phyloP scores from a whole-genome alignment of 371 early-diverging fungal species.

The Mortierella sp. region DNA sequence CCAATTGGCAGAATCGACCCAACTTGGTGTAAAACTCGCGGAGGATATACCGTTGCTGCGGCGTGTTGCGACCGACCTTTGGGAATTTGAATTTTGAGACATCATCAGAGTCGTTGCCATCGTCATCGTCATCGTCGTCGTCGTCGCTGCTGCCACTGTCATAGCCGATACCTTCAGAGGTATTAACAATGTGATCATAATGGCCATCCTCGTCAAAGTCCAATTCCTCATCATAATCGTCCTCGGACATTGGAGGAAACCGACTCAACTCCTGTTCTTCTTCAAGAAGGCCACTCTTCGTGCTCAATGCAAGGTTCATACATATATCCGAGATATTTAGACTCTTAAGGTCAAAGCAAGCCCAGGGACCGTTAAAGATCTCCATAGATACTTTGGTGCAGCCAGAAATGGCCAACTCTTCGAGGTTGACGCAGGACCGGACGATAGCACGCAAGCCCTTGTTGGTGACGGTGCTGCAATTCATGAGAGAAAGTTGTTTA shows the following conservation, averaged over 20 bases:
- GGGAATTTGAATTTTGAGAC: neutral
- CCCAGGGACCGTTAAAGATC: constrained; percentile 39
- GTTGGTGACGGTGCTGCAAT: constrained; percentile 18
- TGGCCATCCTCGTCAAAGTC: neutral
- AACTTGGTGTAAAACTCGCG: constrained; percentile 21
- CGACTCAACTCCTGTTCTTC: neutral
- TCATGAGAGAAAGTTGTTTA: neutral
- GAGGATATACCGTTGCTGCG: neutral
- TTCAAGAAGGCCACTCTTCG: neutral
- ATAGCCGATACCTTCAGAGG: neutral
- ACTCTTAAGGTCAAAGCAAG: neutral
- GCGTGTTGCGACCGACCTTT: constrained; percentile 1
- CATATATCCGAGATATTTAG: constrained; percentile 16
- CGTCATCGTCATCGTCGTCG: neutral
- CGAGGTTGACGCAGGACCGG: constrained; percentile 32
- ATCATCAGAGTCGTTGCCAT: neutral
- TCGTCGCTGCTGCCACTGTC: neutral
- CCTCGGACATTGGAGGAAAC: neutral
- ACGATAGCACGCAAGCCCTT: constrained; percentile 25
- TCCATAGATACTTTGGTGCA: constrained; percentile 2
- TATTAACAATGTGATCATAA: constrained; percentile 16
- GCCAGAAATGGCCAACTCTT: neutral
- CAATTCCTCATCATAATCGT: neutral
- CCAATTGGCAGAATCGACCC: constrained; percentile 12
- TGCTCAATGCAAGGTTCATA: neutral